These are phyloP conservation scores for Alternaria hordeiaustralica DNA, from an alignment of 2,329 filamentous ascomycete genomes.

Conservation along the genomic window DNA sequence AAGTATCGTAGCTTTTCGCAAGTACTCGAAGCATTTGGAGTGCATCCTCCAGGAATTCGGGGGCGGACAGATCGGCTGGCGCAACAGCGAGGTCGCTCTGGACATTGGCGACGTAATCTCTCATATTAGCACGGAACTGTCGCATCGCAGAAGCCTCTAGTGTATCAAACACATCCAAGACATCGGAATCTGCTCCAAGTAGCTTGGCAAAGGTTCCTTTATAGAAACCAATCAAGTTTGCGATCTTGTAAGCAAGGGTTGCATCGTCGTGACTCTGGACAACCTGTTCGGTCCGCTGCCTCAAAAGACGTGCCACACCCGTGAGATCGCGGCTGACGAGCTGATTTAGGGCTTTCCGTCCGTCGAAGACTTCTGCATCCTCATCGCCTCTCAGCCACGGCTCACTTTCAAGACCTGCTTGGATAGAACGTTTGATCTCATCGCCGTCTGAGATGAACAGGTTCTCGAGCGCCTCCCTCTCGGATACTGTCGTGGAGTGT, in stretches of 20 bases:
- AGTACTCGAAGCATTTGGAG: slow-evolving; percentile 78
- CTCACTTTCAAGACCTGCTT: slow-evolving; percentile 80
- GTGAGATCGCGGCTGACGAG: slow-evolving; percentile 86
- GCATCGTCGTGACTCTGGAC: slow-evolving; percentile 92
- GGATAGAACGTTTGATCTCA: slow-evolving; percentile 82
- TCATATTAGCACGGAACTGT: slow-evolving; percentile 81
- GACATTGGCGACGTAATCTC: slow-evolving; percentile 77
- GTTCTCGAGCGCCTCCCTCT: slow-evolving; percentile 88
- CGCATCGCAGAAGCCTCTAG: slow-evolving; percentile 79
- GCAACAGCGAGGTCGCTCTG: slow-evolving; percentile 74
- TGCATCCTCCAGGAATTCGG: slow-evolving; percentile 80
- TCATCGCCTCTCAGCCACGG: slow-evolving; percentile 74
- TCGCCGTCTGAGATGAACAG: slow-evolving; percentile 91
- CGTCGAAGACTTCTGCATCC: slow-evolving; percentile 71
- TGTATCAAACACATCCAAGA: slow-evolving; percentile 71
- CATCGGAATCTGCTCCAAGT: slow-evolving; percentile 70
- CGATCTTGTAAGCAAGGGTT: slow-evolving; percentile 85
- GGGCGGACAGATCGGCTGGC: slow-evolving; percentile 76
- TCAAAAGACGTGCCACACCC: slow-evolving; percentile 81
- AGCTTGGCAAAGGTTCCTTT: slow-evolving; percentile 82
- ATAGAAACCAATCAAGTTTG: slow-evolving; percentile 90
- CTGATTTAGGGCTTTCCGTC: slow-evolving; percentile 79
- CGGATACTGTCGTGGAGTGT: slow-evolving; percentile 91
- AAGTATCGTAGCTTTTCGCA: slow-evolving; percentile 87
- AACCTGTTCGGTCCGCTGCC: slow-evolving; percentile 88